Evolutionary conservation across 1,284 basidiomycete genomes (phyloP).

Genomic region (Tylopilus sp.): DNA sequence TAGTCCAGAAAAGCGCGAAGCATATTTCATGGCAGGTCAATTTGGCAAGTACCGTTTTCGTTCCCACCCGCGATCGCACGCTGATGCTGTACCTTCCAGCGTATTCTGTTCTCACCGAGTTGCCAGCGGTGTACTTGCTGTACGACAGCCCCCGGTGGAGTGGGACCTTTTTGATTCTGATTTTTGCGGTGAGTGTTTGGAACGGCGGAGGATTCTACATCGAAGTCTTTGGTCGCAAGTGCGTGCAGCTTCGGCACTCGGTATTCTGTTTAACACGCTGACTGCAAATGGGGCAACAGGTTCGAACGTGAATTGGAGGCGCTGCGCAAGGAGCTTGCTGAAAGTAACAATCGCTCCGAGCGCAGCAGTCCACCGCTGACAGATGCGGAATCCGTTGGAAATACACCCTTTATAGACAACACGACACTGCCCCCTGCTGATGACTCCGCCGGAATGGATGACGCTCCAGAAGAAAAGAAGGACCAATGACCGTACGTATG

Average conservation of each 20-base stretch:
- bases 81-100: conserved; percentile 41
- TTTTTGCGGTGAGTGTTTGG: conserved; percentile 83
- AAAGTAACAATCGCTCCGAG: conserved; percentile 49
- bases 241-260: conserved; percentile 31
- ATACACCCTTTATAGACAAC: conserved; percentile 29
- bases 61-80: background rate
- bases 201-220: conserved; percentile 87
- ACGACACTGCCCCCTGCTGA: conserved; percentile 20
- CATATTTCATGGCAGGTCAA: conserved; percentile 83
- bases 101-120: conserved; percentile 82
- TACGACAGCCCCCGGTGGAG: conserved; percentile 77
- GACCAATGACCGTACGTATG: conserved; percentile 15
- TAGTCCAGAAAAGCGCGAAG: conserved; percentile 59
- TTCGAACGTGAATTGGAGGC: conserved; percentile 89
- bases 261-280: background rate
- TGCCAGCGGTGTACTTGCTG: conserved; percentile 80
- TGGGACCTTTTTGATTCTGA: conserved; percentile 68
- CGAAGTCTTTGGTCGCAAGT: conserved; percentile 94
- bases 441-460: conserved; percentile 10
- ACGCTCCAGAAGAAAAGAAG: conserved; percentile 26
- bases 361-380: conserved; percentile 50
- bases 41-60: conserved; percentile 50
- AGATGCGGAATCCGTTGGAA: conserved; percentile 37
- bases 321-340: conserved; percentile 80
- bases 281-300: conserved; percentile 38